Base-by-base conservation (phyloP, 1,284 basidiomycete genomes). In the Cutaneotrichosporon cavernicola region DNA sequence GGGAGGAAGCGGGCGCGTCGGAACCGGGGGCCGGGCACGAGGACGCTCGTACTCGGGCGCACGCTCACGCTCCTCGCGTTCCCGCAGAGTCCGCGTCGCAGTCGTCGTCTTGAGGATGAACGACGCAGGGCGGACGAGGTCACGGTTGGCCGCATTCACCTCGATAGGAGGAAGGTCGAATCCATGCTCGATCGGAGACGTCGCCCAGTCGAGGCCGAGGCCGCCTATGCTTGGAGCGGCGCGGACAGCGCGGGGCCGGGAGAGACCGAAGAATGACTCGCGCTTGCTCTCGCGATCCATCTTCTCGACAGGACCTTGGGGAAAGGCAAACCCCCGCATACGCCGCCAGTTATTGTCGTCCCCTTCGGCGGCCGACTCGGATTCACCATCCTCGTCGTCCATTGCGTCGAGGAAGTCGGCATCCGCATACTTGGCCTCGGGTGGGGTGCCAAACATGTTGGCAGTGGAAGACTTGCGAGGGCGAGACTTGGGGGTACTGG, bases 241-340 rank as follows among this genome's bases (percentile, higher is more conserved):
- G n/a, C 61, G 67, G 10, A 68, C 67, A 5, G 64, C 53, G 31
- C 67, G 64, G 5, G 67, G 57, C 18, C 67, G 67, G 1, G 76
- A 77, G 14, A 78, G 63, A 7, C 77, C 77, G 61, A 79, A 79
- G 71, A 79, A 79, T 5, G 72, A 75, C 36, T 79, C 77, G n/a
- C 76, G 65, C 60, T 76, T 75, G 60, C 58, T 61, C 57, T 69
- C 58, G 32, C 63, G 57, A n/a, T 58, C 60, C 36, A 31, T 56
- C 50, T 58, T 62, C 47, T 63, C 61, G 6, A 66, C 60, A 7
- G 68, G 66, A 9, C 64, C 68, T 16, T 63, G 59, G 3, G 77
- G 77, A 66, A 79, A 77, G 0, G 75, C 75, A 73, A 74, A 79
- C 10, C 68, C 71, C 56, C 69, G 64, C 67, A 76, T 73, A 34